These are phyloP conservation scores for Pythium guiyangense DNA, from an alignment of 352 stramenopile genomes.

Conservation along the genomic window DNA sequence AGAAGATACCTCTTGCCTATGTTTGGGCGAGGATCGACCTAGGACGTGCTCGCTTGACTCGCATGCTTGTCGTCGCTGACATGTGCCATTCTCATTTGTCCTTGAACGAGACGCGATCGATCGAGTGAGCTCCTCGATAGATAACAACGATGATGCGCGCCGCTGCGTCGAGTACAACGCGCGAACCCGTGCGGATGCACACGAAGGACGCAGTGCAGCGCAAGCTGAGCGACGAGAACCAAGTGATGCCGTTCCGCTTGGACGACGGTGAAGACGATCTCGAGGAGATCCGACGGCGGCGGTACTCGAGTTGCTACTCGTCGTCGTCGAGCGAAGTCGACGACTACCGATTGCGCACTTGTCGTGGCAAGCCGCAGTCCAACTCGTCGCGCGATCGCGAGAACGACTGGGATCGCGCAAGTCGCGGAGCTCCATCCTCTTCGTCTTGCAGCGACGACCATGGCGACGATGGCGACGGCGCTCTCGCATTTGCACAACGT, in stretches of 20 bases:
- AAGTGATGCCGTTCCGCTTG: conserved; percentile 54
- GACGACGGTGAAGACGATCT: conserved; percentile 41
- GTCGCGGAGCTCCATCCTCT: conserved; percentile 10
- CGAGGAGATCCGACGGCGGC: conserved; percentile 29
- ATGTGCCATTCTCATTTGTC: too few species aligned
- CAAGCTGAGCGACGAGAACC: conserved; percentile 36
- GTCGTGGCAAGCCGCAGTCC: conserved; percentile 2
- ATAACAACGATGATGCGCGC: too few species aligned
- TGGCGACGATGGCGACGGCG: conserved; percentile 16
- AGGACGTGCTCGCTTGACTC: too few species aligned
- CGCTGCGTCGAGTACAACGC: background rate
- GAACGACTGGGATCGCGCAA: conserved; percentile 41
- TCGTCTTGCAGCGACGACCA: conserved; percentile 18
- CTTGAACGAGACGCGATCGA: too few species aligned
- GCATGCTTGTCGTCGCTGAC: too few species aligned
- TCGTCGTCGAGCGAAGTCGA: conserved; percentile 10
- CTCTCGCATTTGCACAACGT: too few species aligned
- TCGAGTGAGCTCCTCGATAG: too few species aligned
- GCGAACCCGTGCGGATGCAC: background rate
- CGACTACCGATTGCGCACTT: background rate
- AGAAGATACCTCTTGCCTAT: too few species aligned
- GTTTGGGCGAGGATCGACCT: too few species aligned
- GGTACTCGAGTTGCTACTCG: conserved; percentile 27
- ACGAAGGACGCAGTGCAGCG: background rate
- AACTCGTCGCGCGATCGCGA: conserved; percentile 18